phyloP scores from a whole-genome alignment of 139 green algal species.

The Picochlorum sp. region DNA sequence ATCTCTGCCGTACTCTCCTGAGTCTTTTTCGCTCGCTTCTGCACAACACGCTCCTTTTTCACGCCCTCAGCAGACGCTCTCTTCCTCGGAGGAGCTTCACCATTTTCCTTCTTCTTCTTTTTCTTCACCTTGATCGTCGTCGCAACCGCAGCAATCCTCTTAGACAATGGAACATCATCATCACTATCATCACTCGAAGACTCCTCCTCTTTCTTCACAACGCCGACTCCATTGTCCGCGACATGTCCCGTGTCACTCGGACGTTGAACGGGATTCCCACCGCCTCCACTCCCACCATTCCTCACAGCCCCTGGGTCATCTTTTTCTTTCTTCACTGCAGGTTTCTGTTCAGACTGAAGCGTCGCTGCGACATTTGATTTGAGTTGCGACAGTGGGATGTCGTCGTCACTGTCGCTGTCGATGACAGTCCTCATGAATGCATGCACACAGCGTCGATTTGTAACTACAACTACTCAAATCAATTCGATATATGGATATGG shows the following conservation, averaged over 20 bases:
- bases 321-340: background rate
- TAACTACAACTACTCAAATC: no score
- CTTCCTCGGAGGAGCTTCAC: no score
- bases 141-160: background rate
- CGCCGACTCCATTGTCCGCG: background rate
- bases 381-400: constrained; percentile 28
- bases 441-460: no score
- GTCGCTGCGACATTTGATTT: background rate
- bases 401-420: constrained; percentile 29
- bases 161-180: constrained; percentile 31
- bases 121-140: background rate
- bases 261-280: background rate
- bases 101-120: background rate
- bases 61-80: background rate
- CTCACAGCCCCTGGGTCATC: background rate
- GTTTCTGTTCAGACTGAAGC: constrained; percentile 1
- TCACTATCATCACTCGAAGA: constrained; percentile 25
- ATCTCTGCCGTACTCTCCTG: constrained; percentile 20
- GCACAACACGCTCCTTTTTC: constrained; percentile 6
- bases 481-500: no score
- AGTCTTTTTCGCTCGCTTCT: constrained; percentile 10
- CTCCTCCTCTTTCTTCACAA: constrained; percentile 9
- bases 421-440: constrained; percentile 2
- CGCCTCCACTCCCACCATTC: background rate
- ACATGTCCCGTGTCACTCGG: constrained; percentile 20